Evolutionary conservation across 1,284 basidiomycete genomes (phyloP), one percentile per base, ranked within the genome.

Genomic region (Golubevia pallescens): DNA sequence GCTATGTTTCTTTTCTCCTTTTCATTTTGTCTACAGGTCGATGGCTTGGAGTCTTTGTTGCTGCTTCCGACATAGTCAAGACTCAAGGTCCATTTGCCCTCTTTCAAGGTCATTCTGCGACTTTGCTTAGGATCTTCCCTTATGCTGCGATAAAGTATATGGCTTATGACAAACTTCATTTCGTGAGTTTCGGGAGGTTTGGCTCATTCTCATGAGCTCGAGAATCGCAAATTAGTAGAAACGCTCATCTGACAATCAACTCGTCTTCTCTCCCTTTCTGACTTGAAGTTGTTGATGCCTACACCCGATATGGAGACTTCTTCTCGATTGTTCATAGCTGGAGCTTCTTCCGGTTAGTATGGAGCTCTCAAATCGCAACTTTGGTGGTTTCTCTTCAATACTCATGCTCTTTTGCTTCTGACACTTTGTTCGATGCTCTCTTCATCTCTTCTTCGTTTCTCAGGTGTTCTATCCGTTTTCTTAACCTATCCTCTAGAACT

Each of bases 111-210:
- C 96, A 99, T 86, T 94, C 93, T 23, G 93, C 94, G 24, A 98
- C 96, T 3, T 88, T 90, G 55, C 74, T 90, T 55, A 83, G 90
- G 48, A 89, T 90, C 65, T 97, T 98, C 84, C 96, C 97, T 0
- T 97, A 99, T 85, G 97, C 97, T 52, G 94, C 92, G 60, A 93
- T 99, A 86, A 98, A 97, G 87, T 99, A 95, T 84, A 95, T 98
- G 92, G 91, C 93, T 1, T 99, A 99, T 86, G 95, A 98, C 86
- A 91, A 93, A 86, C 87, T 93, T 63, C 92, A 93, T 87, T 87
- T 90, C 75, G 91, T 93, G 77, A 77, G 90, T 86, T 3, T 20
- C 14, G 10, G 10, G 34, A 4, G 34, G 5, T 38, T 38, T 5
- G 10, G 3, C 34, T n/a, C n/a, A n/a, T n/a, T n/a, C n/a, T n/a